Percentiles rank a stretch among this genome's conserved stretches.
These are phyloP conservation scores for Ustilago cynodontis DNA, from an alignment of 1,284 basidiomycete species.

Conservation along the genomic window DNA sequence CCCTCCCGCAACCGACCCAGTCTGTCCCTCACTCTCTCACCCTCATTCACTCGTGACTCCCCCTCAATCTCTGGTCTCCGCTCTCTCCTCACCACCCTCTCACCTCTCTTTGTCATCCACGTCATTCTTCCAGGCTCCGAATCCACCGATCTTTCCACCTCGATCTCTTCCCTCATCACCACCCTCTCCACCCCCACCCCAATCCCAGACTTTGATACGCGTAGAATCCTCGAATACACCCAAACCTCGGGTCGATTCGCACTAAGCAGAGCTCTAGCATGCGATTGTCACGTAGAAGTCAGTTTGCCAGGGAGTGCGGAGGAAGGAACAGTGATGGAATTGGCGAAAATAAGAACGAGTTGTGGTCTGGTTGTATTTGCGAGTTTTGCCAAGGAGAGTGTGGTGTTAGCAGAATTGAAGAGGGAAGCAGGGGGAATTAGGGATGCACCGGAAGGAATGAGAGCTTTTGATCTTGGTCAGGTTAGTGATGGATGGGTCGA, in stretches of 20 bases:
- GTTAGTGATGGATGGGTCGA: constrained; percentile 7
- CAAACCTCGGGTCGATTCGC: constrained; percentile 31
- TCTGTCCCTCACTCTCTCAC: constrained; percentile 33
- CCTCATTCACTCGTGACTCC: constrained; percentile 21
- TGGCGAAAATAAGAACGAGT: constrained; percentile 28
- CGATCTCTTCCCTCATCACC: constrained; percentile 3
- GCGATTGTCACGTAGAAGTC: constrained; percentile 50
- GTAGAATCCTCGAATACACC: constrained; percentile 41
- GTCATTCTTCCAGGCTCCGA: constrained; percentile 34
- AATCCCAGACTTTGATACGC: constrained; percentile 25
- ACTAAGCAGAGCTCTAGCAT: constrained; percentile 37
- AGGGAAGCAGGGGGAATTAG: not conserved
- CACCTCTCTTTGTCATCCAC: constrained; percentile 37
- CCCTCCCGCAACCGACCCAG: constrained; percentile 9
- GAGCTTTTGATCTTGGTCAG: constrained; percentile 25
- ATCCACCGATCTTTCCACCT: constrained; percentile 12
- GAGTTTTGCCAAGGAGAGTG: not conserved
- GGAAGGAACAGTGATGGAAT: constrained; percentile 11
- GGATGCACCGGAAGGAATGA: constrained; percentile 43
- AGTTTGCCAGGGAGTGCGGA: constrained; percentile 7
- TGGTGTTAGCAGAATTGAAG: constrained; percentile 20
- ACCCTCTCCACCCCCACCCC: constrained; percentile 19
- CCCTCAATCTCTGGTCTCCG: constrained; percentile 21
- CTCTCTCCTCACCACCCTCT: constrained; percentile 17
- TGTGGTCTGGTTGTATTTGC: constrained; percentile 33